Conservation (phyloP, 2,329 filamentous ascomycete genomes). For the Fusarium nematophilum region DNA sequence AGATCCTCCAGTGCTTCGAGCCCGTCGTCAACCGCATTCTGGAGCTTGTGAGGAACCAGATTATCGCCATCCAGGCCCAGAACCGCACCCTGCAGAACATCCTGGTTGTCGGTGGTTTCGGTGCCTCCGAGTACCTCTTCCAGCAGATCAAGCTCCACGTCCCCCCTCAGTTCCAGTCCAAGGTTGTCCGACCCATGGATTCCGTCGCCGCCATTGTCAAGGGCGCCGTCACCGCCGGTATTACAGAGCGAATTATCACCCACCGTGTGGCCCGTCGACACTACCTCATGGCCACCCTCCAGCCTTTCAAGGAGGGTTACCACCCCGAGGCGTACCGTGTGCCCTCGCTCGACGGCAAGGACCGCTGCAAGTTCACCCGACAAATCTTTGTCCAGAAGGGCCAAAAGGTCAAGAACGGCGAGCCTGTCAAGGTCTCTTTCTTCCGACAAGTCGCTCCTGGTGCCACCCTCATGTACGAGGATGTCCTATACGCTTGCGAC, state of each 20-base stretch:
- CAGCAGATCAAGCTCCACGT: constrained; percentile 99
- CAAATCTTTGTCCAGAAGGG: constrained; percentile 99
- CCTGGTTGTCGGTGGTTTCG: constrained; percentile 96
- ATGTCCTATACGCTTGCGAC: constrained; percentile 96
- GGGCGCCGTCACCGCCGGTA: constrained; percentile 96
- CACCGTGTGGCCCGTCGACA: constrained; percentile 96
- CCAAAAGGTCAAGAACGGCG: constrained; percentile 98
- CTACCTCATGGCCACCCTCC: constrained; percentile 98
- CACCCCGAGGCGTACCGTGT: constrained; percentile 98
- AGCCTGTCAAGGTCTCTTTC: constrained; percentile 98
- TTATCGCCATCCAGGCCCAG: constrained; percentile 98
- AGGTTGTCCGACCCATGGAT: constrained; percentile 98
- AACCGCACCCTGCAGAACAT: constrained; percentile 96
- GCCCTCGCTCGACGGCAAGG: constrained; percentile 94
- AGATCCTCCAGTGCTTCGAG: constrained; percentile 98
- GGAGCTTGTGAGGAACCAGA: constrained; percentile 96
- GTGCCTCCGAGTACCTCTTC: constrained; percentile 98
- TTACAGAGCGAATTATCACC: constrained; percentile 95
- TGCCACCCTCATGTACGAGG: constrained; percentile 98
- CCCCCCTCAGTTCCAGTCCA: constrained; percentile 96
- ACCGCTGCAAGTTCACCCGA: constrained; percentile 97
- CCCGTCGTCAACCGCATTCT: constrained; percentile 97
- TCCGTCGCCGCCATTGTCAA: constrained; percentile 99
- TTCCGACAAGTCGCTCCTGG: constrained; percentile 98
- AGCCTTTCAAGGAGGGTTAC: constrained; percentile 98